These are phyloP conservation scores for Neonothopanus nambi DNA, from an alignment of 1,284 basidiomycete genomes.

Conservation along the genomic window DNA sequence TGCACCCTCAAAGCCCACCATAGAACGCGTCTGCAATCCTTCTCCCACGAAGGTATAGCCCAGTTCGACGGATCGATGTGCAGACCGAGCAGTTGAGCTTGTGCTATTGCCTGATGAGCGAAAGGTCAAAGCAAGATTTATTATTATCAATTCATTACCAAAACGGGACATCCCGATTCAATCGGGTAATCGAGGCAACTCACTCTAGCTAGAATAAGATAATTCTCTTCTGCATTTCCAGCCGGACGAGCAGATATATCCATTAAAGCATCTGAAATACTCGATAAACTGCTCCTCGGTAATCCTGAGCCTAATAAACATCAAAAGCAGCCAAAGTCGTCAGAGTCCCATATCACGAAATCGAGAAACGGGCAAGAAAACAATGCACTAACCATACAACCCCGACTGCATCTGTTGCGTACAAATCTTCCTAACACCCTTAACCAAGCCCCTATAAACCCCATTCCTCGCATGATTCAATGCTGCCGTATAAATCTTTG, in stretches of 20 bases:
- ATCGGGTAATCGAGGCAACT: neutral
- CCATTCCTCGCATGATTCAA: neutral
- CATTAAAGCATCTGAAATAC: constrained; percentile 6
- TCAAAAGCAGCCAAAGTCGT: neutral
- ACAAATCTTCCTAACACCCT: neutral
- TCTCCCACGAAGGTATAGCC: constrained; percentile 27
- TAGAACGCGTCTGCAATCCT: constrained; percentile 20
- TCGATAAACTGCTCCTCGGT: neutral
- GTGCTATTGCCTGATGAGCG: constrained; percentile 26
- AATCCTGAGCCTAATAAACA: neutral
- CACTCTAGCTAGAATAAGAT: neutral
- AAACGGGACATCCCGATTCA: neutral
- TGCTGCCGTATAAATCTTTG: neutral
- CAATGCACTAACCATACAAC: too few relatives aligned
- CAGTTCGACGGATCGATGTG: constrained; percentile 24
- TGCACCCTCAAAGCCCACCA: constrained; percentile 26
- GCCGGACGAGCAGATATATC: constrained; percentile 4
- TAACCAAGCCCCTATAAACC: neutral
- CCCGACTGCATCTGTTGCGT: too few relatives aligned
- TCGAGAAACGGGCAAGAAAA: too few relatives aligned
- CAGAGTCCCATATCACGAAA: too few relatives aligned
- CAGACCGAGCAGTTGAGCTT: constrained; percentile 26
- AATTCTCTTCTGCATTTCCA: constrained; percentile 13
- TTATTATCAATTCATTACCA: too few relatives aligned
- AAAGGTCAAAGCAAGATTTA: too few relatives aligned